phyloP scores from a whole-genome alignment of 768 basidiomycete genomes.

The Trametes cingulata region DNA sequence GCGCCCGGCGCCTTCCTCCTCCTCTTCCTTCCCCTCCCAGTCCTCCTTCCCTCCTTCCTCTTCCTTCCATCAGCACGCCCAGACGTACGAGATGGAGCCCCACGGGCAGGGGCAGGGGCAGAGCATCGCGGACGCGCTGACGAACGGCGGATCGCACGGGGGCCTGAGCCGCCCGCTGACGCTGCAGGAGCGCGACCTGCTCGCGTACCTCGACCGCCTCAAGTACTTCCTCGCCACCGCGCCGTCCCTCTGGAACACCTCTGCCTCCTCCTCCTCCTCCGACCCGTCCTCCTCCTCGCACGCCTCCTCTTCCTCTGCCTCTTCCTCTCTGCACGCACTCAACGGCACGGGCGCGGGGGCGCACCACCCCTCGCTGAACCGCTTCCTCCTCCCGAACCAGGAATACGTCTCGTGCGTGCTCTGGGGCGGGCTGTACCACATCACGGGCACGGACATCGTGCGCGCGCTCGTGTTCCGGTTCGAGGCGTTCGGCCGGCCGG shows the following conservation, averaged over 20 bases:
- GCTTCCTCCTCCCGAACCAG: slow-evolving; percentile 84
- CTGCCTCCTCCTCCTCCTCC: slow-evolving; percentile 17
- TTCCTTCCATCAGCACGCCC: not conserved
- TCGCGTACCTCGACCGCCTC: slow-evolving; percentile 78
- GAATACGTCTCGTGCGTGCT: slow-evolving; percentile 90
- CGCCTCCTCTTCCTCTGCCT: not conserved
- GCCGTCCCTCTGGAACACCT: slow-evolving; percentile 67
- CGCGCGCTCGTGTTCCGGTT: slow-evolving; percentile 93
- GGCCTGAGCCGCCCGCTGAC: slow-evolving; percentile 59
- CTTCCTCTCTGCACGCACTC: too few relatives aligned
- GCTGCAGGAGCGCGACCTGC: slow-evolving; percentile 62
- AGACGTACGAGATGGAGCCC: too few relatives aligned
- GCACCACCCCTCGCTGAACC: slow-evolving; percentile 75
- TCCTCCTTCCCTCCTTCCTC: not conserved
- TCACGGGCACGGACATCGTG: slow-evolving; percentile 97
- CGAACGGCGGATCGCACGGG: slow-evolving; percentile 18
- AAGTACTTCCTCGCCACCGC: slow-evolving; percentile 90
- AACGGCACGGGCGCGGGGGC: too few relatives aligned
- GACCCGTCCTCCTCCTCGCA: not conserved
- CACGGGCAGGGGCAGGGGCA: slow-evolving; percentile 5
- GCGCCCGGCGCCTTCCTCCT: slow-evolving; percentile 17
- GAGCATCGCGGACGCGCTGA: slow-evolving; percentile 24
- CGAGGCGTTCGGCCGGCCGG: slow-evolving; percentile 89
- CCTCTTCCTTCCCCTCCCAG: not conserved
- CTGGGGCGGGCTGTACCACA: slow-evolving; percentile 90